These are phyloP conservation scores for Papiliotrema fonsecae DNA, from an alignment of 1,284 basidiomycete species.

Conservation along the genomic window DNA sequence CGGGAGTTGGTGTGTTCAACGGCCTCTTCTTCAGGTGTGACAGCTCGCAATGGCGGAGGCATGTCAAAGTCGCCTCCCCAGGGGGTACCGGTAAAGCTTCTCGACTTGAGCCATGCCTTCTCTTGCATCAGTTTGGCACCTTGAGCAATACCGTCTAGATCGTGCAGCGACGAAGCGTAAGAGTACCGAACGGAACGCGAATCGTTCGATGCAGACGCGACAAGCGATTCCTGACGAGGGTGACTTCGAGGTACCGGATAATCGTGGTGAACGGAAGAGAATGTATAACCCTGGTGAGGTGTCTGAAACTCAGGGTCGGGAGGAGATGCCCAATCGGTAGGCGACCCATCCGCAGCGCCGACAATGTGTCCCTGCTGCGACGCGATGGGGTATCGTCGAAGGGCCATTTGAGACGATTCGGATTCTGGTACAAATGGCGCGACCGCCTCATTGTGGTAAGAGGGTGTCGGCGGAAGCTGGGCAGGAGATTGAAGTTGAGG, in stretches of 20 bases:
- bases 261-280: not conserved
- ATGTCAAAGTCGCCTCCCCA: conserved; percentile 6
- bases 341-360: not conserved
- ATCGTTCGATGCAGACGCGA: not conserved
- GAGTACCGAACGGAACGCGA: conserved; percentile 17
- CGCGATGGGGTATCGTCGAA: not conserved
- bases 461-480: not conserved
- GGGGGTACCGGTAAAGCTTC: conserved; percentile 1
- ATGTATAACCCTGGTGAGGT: not conserved
- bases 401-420: not conserved
- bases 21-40: not conserved
- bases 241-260: not conserved
- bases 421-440: not conserved
- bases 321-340: not conserved
- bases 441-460: not conserved
- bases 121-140: conserved; percentile 16
- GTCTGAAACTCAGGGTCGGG: conserved; percentile 7
- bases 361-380: too few species aligned
- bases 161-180: conserved; percentile 25
- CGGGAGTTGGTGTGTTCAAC: not conserved
- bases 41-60: not conserved
- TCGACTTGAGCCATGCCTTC: conserved; percentile 21
- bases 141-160: conserved; percentile 19
- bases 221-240: too few species aligned
- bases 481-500: not conserved